Percentiles rank a stretch among this genome's conserved stretches.
phyloP scores from a whole-genome alignment of 306 rosid genomes.

The Abrus pulchellus region DNA sequence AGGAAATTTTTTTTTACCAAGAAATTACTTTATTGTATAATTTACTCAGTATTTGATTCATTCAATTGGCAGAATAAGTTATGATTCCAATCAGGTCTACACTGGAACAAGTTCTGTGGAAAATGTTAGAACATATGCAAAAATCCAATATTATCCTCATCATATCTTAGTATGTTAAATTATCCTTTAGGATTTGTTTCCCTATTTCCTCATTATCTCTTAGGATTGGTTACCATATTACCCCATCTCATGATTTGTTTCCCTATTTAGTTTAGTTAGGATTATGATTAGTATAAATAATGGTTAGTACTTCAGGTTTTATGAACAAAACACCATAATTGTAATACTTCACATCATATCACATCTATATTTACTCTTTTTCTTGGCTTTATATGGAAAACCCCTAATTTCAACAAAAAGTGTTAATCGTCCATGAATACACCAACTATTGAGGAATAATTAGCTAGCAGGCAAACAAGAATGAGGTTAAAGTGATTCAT shows the following conservation, averaged over 20 bases:
- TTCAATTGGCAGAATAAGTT: constrained; percentile 9
- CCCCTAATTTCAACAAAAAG: constrained; percentile 1
- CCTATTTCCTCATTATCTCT: background rate
- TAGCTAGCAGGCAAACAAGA: constrained; percentile 5
- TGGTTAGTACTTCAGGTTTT: background rate
- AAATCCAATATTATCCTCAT: background rate
- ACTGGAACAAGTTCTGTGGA: background rate
- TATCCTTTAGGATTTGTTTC: background rate
- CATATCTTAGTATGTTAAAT: background rate
- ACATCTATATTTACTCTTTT: background rate
- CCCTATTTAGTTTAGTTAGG: background rate
- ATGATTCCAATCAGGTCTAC: constrained; percentile 1
- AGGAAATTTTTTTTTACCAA: background rate
- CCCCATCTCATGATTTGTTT: constrained; percentile 3
- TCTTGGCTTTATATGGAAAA: background rate
- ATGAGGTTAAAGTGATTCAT: background rate
- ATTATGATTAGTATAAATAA: background rate
- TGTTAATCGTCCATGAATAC: background rate
- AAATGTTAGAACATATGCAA: background rate
- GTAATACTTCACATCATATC: background rate
- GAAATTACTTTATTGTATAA: background rate
- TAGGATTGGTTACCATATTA: background rate
- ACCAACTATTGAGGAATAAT: background rate
- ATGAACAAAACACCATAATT: background rate
- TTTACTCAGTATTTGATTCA: background rate